Evolutionary conservation across 805 yeast genomes (phyloP).

Genomic region (Candida pseudoglaebosa): DNA sequence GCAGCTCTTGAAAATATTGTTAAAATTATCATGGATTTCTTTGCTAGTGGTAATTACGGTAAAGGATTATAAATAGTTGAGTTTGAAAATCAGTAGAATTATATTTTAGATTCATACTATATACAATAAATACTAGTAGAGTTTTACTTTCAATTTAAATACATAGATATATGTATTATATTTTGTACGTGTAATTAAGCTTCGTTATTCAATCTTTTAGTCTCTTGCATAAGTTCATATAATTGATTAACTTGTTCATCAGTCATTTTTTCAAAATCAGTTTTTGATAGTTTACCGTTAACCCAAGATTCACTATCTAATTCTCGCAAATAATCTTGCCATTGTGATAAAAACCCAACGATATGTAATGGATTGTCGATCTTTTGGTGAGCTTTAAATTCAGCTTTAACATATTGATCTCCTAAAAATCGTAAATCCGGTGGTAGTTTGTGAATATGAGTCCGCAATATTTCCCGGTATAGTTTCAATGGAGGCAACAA

Average conservation of each 20-base stretch:
- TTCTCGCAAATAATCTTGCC: conserved; percentile 80
- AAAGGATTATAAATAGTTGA: conserved; percentile 72
- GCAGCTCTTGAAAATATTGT: conserved; percentile 74
- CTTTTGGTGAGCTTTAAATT: conserved; percentile 77
- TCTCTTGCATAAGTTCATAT: conserved; percentile 76
- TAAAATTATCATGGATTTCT: conserved; percentile 66
- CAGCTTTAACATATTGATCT: conserved; percentile 83
- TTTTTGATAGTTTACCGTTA: conserved; percentile 49
- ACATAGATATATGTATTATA: neutral
- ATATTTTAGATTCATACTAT: neutral
- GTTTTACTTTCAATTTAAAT: no score
- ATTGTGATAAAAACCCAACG: conserved; percentile 86
- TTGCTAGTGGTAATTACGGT: conserved; percentile 78
- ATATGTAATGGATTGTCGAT: conserved; percentile 90
- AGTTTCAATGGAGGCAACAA: conserved; percentile 78
- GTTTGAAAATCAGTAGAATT: neutral
- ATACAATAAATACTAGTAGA: neutral
- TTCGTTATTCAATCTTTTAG: conserved; percentile 34
- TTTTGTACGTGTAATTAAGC: no score
- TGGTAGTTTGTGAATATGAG: conserved; percentile 66
- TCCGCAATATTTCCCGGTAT: conserved; percentile 76
- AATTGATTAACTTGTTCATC: conserved; percentile 85
- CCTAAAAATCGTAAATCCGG: conserved; percentile 72
- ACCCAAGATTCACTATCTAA: conserved; percentile 47
- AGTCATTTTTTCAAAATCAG: conserved; percentile 74